These are phyloP conservation scores for Nannochloropsis gaditana DNA, from an alignment of 108 stramenopile species.

Conservation along the genomic window DNA sequence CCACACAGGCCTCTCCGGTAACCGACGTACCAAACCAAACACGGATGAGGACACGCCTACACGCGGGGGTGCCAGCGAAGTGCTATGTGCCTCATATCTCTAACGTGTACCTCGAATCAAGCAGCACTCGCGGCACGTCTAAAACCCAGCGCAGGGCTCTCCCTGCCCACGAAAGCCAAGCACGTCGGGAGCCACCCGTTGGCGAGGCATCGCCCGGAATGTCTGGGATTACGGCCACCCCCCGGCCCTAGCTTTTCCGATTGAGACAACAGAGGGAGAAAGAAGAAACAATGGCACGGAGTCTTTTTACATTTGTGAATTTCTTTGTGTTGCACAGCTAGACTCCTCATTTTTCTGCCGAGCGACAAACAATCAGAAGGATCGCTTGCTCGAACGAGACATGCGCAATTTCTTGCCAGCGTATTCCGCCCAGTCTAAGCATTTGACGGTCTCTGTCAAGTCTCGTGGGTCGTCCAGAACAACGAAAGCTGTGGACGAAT, in stretches of 20 bases:
- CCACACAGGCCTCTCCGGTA: not conserved
- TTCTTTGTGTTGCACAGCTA: too few relatives aligned
- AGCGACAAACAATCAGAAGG: not conserved
- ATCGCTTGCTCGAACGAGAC: slow-evolving; percentile 2
- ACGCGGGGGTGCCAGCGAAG: not conserved
- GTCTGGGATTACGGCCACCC: too few relatives aligned
- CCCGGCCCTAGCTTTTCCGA: too few relatives aligned
- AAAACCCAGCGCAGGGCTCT: not conserved
- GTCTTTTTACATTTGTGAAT: too few relatives aligned
- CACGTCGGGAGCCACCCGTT: not conserved
- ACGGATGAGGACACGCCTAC: not conserved
- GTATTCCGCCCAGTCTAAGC: not conserved
- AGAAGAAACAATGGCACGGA: too few relatives aligned
- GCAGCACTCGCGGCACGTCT: not conserved
- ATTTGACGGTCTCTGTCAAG: not conserved
- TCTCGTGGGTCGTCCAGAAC: not conserved
- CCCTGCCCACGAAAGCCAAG: slow-evolving; percentile 19
- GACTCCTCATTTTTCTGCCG: too few relatives aligned
- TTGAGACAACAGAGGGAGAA: too few relatives aligned
- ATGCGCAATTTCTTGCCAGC: not conserved
- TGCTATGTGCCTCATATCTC: not conserved
- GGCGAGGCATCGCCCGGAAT: not conserved
- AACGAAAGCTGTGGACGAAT: not conserved
- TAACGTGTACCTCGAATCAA: not conserved
- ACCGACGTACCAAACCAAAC: not conserved